Evolutionary conservation across 2,329 filamentous ascomycete species (phyloP).

Genomic region (Fusarium temperatum): DNA sequence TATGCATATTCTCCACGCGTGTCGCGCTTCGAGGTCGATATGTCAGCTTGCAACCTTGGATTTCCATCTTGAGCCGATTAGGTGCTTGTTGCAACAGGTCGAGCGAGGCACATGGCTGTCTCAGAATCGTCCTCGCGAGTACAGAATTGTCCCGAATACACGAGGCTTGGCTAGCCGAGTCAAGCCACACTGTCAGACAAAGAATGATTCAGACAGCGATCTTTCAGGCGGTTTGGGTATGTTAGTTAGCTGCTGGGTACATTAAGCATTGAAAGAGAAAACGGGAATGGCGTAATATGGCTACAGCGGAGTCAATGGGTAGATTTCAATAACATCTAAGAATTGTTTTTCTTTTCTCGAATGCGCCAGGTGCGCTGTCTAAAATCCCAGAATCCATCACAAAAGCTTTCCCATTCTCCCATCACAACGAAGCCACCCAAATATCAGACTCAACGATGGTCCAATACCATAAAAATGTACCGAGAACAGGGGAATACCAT

Average conservation of each 20-base stretch:
- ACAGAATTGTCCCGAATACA: background rate
- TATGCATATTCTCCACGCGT: background rate
- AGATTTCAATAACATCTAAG: constrained; percentile 47
- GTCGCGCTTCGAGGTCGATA: background rate
- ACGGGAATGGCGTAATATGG: constrained; percentile 19
- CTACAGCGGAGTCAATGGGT: constrained; percentile 32
- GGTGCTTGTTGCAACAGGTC: background rate
- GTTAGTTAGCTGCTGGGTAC: background rate
- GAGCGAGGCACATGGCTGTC: background rate
- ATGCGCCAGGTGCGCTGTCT: constrained; percentile 46
- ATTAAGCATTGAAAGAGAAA: background rate
- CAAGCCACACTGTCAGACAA: background rate
- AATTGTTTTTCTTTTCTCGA: constrained; percentile 45
- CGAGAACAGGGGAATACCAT: constrained; percentile 43
- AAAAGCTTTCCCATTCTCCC: constrained; percentile 38
- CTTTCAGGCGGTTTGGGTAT: constrained; percentile 5
- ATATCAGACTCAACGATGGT: constrained; percentile 34
- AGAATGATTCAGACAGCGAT: background rate
- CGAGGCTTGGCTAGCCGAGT: background rate
- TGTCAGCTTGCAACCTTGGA: background rate
- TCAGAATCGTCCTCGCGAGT: background rate
- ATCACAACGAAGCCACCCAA: constrained; percentile 39
- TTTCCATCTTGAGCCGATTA: background rate
- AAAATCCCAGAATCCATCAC: constrained; percentile 41
- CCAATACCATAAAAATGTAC: constrained; percentile 39